Conservation (phyloP, 225 moss, liverwort and hornwort species). For the Thuidium tamariscinum region DNA sequence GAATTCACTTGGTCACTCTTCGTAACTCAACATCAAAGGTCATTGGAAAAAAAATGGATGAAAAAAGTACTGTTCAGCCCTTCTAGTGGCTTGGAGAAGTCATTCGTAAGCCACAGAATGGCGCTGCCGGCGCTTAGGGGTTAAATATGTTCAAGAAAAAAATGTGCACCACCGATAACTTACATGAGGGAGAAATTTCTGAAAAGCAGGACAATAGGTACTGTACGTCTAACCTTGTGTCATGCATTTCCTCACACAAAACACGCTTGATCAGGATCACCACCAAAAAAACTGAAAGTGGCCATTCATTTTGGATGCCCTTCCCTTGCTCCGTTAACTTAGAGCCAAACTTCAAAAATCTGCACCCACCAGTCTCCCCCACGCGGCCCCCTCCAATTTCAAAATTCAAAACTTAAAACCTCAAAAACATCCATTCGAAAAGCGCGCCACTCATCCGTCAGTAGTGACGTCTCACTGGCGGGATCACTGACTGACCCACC, state of each 20-base stretch:
- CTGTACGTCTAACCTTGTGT: accelerated
- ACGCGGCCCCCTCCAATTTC: background rate
- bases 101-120: too few species aligned
- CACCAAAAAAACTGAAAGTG: too few species aligned
- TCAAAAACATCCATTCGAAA: background rate
- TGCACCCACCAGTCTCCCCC: background rate
- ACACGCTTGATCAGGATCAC: background rate
- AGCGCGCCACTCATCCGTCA: background rate
- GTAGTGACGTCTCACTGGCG: background rate
- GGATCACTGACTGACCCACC: background rate
- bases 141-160: too few species aligned
- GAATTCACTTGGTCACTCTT: too few species aligned
- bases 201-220: background rate
- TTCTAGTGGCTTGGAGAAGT: too few species aligned
- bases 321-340: background rate
- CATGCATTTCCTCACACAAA: background rate
- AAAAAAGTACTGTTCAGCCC: too few species aligned
- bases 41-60: too few species aligned
- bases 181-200: too few species aligned
- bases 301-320: background rate
- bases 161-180: too few species aligned
- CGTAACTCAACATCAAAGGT: too few species aligned
- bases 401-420: background rate
- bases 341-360: background rate
- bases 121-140: too few species aligned